A percentile compares a stretch with the other conserved stretches of the same genome.
Evolutionary conservation across 2,329 filamentous ascomycete genomes (phyloP).

Genomic region (Alternaria dauci): DNA sequence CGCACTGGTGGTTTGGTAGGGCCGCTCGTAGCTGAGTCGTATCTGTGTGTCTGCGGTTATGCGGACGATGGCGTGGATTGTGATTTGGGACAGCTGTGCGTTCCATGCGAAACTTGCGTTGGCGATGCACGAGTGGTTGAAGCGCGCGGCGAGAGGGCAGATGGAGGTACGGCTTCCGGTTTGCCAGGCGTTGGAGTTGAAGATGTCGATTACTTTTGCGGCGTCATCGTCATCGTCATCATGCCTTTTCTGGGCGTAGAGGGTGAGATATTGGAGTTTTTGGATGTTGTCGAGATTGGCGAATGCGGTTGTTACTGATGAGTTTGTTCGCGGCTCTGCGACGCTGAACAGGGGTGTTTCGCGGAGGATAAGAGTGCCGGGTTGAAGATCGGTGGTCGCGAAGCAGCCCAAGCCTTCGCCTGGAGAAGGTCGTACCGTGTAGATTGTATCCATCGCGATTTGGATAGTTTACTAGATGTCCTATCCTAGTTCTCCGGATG

Average conservation of each 20-base stretch:
- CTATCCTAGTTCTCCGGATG: not conserved
- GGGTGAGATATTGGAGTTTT: constrained; percentile 23
- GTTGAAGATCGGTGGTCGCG: constrained; percentile 37
- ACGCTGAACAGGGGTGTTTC: constrained; percentile 48
- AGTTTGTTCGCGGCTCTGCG: constrained; percentile 33
- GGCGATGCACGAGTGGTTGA: constrained; percentile 49
- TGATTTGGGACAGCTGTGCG: constrained; percentile 12
- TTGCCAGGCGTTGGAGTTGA: constrained; percentile 35
- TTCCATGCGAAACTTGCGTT: constrained; percentile 45
- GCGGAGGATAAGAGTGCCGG: constrained; percentile 48
- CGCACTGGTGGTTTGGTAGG: constrained; percentile 25
- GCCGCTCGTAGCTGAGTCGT: constrained; percentile 39
- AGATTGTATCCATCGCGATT: constrained; percentile 16
- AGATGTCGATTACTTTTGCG: constrained; percentile 27
- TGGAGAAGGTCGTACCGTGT: constrained; percentile 31
- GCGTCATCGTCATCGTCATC: constrained; percentile 1
- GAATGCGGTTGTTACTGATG: constrained; percentile 23
- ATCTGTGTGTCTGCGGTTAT: constrained; percentile 44
- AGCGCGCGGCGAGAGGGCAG: constrained; percentile 41
- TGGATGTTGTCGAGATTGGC: constrained; percentile 10
- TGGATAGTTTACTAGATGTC: not conserved
- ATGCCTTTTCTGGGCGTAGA: constrained; percentile 18
- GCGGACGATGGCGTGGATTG: constrained; percentile 39
- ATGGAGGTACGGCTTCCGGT: constrained; percentile 31
- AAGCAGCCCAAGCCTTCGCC: constrained; percentile 52